Evolutionary conservation across 208 protist genomes (phyloP).

Genomic region (Sergeia podlipaevii): DNA sequence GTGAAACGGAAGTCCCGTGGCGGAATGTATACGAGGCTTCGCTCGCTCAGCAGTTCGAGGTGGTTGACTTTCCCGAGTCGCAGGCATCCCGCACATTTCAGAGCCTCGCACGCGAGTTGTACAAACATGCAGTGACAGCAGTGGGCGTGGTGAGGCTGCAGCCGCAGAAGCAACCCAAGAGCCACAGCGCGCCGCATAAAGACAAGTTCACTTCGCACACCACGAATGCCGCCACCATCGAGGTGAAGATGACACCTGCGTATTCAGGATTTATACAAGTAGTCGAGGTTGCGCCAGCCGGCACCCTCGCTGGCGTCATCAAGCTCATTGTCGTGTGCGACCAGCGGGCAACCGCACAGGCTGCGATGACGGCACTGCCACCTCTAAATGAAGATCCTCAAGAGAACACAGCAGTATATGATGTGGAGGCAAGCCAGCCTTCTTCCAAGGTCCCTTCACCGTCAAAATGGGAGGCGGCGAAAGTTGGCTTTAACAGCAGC

Average conservation of each 20-base stretch:
- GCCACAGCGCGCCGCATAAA: no score
- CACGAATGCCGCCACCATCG: conserved; percentile 1
- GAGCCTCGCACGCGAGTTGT: conserved; percentile 24
- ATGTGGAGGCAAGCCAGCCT: no score
- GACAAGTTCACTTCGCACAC: no score
- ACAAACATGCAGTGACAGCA: conserved; percentile 19
- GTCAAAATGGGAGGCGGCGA: no score
- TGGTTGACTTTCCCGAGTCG: conserved; percentile 12
- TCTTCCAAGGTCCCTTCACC: no score
- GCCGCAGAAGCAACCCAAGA: no score
- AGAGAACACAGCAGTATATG: no score
- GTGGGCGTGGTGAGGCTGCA: conserved; percentile 22
- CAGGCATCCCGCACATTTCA: conserved; percentile 22
- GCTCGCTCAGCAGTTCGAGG: conserved; percentile 30
- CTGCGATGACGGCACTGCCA: conserved; percentile 13
- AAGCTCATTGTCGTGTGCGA: conserved; percentile 38
- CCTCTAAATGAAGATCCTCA: conserved; percentile 1
- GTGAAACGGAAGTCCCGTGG: conserved; percentile 14
- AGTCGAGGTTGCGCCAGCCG: conserved; percentile 24
- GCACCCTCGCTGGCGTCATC: conserved; percentile 14
- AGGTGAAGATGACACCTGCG: not conserved
- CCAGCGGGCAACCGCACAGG: conserved; percentile 1
- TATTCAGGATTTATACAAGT: not conserved
- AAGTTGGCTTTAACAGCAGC: no score
- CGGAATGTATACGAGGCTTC: conserved; percentile 37